Percentiles rank a stretch among this genome's conserved stretches.
Conservation (phyloP, 2,329 filamentous ascomycete genomes). For the Diplodia mutila region DNA sequence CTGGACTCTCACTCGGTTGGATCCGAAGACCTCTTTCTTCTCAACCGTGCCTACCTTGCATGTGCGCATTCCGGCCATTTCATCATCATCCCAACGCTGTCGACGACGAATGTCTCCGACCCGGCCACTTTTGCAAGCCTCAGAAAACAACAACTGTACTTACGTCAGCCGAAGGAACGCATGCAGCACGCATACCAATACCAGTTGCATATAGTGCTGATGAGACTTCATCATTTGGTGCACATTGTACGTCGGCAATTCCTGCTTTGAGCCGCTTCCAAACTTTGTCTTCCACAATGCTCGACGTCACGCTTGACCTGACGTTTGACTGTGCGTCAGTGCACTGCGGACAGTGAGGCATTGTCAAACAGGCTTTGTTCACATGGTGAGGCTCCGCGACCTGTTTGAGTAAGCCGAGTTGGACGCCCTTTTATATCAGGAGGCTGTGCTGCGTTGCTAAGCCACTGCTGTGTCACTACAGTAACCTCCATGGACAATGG, state of each 20-base stretch:
- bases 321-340: neutral
- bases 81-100: too few relatives aligned
- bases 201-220: neutral
- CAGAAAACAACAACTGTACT: neutral
- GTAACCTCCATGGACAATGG: neutral
- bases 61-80: neutral
- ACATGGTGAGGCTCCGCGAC: neutral
- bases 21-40: too few relatives aligned
- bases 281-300: neutral
- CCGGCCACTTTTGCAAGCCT: neutral
- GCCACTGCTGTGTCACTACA: neutral
- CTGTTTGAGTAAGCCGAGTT: neutral
- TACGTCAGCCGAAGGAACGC: slow-evolving; percentile 4
- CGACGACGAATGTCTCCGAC: neutral
- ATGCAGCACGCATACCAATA: neutral
- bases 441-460: neutral
- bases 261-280: neutral
- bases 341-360: neutral
- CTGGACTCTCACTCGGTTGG: too few relatives aligned
- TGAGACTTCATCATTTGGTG: neutral
- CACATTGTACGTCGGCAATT: neutral
- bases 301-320: too few relatives aligned
- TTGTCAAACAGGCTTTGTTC: neutral
- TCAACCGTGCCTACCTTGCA: neutral
- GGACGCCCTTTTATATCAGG: neutral